A percentile compares a stretch with the other conserved stretches of the same genome.
Evolutionary conservation across 176 grass and related monocot species (phyloP).

Genomic region (Musa acuminata): DNA sequence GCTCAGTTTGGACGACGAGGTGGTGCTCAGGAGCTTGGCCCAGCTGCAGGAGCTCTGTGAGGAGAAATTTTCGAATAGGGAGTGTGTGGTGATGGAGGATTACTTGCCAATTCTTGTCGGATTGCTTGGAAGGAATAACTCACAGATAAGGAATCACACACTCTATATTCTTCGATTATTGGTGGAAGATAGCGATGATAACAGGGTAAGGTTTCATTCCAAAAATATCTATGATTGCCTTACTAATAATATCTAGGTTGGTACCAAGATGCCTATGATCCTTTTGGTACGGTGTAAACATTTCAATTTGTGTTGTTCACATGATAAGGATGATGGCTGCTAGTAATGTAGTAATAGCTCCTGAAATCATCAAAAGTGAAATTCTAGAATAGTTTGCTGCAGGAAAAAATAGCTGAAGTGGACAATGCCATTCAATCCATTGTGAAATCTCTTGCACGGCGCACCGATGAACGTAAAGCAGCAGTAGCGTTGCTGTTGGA

Average conservation of each 20-base stretch:
- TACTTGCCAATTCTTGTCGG: conserved; percentile 3
- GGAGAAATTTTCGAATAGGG: background rate
- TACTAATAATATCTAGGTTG: no score
- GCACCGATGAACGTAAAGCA: background rate
- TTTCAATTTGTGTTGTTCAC: no score
- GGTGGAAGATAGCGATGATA: background rate
- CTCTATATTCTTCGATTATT: background rate
- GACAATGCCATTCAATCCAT: background rate
- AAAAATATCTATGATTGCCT: background rate
- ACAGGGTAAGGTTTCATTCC: background rate
- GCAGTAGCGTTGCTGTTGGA: conserved; percentile 8
- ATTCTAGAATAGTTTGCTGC: background rate
- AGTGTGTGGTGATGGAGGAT: conserved; percentile 2
- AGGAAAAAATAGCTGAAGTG: conserved; percentile 5
- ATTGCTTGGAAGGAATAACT: background rate
- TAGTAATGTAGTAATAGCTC: no score
- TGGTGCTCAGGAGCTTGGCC: background rate
- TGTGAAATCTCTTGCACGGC: conserved; percentile 5
- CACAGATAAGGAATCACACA: background rate
- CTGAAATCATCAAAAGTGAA: background rate
- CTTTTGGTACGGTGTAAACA: no score
- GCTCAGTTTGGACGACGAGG: background rate
- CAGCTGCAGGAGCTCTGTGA: conserved; percentile 1
- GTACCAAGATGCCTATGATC: no score
- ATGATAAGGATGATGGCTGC: no score